A percentile compares a stretch with the other conserved stretches of the same genome.
These are phyloP conservation scores for Ogataea dorogensis DNA, from an alignment of 805 yeast genomes.

Conservation along the genomic window DNA sequence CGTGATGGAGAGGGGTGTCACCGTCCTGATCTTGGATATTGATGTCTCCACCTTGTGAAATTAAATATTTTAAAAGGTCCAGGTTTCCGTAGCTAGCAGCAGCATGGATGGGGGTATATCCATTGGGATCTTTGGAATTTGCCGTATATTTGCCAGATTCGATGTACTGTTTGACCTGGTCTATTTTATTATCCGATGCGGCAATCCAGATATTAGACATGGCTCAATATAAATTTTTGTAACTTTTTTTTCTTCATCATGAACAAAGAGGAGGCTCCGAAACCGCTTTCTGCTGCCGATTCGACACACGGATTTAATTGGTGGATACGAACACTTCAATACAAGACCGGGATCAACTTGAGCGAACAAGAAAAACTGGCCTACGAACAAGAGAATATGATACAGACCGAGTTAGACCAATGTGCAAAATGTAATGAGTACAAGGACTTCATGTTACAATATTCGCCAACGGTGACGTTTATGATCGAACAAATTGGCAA, in stretches of 20 bases:
- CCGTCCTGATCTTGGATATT: conserved; percentile 86
- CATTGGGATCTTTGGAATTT: conserved; percentile 82
- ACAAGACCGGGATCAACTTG: conserved; percentile 68
- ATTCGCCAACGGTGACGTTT: conserved; percentile 82
- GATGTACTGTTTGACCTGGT: conserved; percentile 56
- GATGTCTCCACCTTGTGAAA: conserved; percentile 68
- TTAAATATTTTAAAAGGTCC: conserved; percentile 59
- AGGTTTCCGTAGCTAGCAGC: conserved; percentile 90
- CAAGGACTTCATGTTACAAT: conserved; percentile 74
- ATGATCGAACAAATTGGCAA: conserved; percentile 81
- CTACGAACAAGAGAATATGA: conserved; percentile 52
- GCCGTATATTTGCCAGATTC: conserved; percentile 54
- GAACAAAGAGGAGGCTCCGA: conserved; percentile 5
- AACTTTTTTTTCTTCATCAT: conserved; percentile 6
- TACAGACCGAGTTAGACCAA: conserved; percentile 30
- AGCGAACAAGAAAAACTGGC: conserved; percentile 48
- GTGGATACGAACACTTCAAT: conserved; percentile 75
- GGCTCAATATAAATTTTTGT: background rate
- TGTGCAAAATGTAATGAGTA: conserved; percentile 73
- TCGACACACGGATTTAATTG: conserved; percentile 52
- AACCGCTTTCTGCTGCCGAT: conserved; percentile 34
- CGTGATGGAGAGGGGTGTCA: conserved; percentile 92
- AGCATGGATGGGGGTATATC: conserved; percentile 96
- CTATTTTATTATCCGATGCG: conserved; percentile 77
- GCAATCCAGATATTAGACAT: conserved; percentile 83